A percentile compares a stretch with the other conserved stretches of the same genome.
phyloP scores from a whole-genome alignment of 78 protist genomes.

The Trichosphaerium sp. region DNA sequence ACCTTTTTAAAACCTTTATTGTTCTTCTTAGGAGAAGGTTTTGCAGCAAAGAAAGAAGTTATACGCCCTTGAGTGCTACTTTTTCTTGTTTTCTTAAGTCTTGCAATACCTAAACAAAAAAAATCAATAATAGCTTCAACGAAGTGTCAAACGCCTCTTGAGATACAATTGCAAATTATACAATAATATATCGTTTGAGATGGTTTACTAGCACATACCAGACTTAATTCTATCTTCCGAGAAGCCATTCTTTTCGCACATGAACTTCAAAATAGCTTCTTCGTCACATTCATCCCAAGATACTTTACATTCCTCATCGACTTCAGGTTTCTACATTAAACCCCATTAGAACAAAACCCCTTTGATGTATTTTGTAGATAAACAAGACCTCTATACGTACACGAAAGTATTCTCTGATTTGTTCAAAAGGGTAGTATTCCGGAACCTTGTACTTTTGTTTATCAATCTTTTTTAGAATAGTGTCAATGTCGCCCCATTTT shows the following conservation, averaged over 20 bases:
- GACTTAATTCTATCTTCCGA: conserved; percentile 15
- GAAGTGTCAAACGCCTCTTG: too few relatives aligned
- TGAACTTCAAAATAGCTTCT: conserved; percentile 58
- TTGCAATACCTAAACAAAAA: too few relatives aligned
- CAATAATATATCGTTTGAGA: too few relatives aligned
- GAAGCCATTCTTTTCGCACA: conserved; percentile 74
- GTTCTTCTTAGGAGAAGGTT: too few relatives aligned
- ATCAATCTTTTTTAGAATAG: conserved; percentile 50
- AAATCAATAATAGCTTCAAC: too few relatives aligned
- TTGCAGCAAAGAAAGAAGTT: too few relatives aligned
- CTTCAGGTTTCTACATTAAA: not conserved
- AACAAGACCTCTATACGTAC: conserved; percentile 58
- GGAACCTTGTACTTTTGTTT: conserved; percentile 52
- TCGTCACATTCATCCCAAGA: conserved; percentile 74
- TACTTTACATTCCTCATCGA: not conserved
- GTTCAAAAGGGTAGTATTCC: conserved; percentile 47
- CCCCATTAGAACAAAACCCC: not conserved
- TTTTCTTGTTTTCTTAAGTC: too few relatives aligned
- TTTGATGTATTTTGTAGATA: not conserved
- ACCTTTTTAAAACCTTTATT: too few relatives aligned
- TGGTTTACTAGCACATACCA: too few relatives aligned
- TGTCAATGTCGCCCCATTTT: conserved; percentile 55
- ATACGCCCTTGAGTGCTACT: too few relatives aligned
- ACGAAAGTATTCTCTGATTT: conserved; percentile 68
- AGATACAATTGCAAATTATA: too few relatives aligned